Conservation (phyloP, 345 rosid genomes). For the Lumnitzera littorea region DNA sequence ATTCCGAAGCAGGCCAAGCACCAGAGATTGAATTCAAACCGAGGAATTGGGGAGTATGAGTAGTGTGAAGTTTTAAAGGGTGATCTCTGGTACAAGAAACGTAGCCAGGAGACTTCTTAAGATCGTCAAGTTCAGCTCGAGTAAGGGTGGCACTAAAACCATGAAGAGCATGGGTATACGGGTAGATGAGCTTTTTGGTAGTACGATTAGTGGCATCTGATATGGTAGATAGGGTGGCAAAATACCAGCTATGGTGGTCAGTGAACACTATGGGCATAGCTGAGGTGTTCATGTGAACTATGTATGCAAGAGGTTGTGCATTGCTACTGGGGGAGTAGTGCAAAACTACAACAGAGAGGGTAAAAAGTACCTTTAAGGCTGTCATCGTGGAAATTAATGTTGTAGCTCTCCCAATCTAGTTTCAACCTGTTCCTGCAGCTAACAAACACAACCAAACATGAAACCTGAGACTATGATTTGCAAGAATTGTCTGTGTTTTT, state of each 20-base stretch:
- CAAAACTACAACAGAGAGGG: conserved; percentile 5
- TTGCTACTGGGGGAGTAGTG: background rate
- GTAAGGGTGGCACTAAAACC: conserved; percentile 33
- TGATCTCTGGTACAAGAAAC: conserved; percentile 23
- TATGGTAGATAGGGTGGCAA: conserved; percentile 11
- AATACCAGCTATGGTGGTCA: conserved; percentile 19
- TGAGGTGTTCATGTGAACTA: conserved; percentile 31
- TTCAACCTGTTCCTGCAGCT: too few relatives aligned
- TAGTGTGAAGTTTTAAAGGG: conserved; percentile 27
- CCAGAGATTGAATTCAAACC: conserved; percentile 24
- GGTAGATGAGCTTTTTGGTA: conserved; percentile 13
- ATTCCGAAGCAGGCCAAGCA: conserved; percentile 21
- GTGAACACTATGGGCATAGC: conserved; percentile 24
- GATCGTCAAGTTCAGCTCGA: conserved; percentile 24
- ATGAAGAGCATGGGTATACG: conserved; percentile 24
- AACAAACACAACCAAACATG: too few relatives aligned
- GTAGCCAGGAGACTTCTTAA: conserved; percentile 25
- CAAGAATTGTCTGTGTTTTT: too few relatives aligned
- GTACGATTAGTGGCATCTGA: background rate
- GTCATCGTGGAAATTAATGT: too few relatives aligned
- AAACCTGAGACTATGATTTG: too few relatives aligned
- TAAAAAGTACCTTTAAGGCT: background rate
- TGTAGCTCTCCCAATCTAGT: too few relatives aligned
- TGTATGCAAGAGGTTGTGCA: conserved; percentile 13
- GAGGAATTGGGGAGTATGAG: conserved; percentile 29